phyloP scores from a whole-genome alignment of 371 early-diverging fungal species.

The Mortierella sp. region DNA sequence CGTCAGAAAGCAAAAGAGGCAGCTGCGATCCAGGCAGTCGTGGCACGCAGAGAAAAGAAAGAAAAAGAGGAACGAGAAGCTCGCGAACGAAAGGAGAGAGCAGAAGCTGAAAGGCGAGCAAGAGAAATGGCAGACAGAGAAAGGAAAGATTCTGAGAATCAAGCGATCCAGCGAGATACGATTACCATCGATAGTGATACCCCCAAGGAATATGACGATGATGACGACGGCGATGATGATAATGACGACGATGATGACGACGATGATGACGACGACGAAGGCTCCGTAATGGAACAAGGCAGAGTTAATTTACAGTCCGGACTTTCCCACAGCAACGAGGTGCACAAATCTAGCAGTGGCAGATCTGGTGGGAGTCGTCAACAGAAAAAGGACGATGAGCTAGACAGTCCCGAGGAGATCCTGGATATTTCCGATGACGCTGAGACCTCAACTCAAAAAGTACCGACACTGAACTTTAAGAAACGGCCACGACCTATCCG shows the following conservation, averaged over 20 bases:
- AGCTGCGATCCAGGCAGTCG: constrained; percentile 9
- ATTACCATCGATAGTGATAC: constrained; percentile 5
- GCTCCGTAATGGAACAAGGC: background rate
- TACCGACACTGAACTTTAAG: constrained; percentile 3
- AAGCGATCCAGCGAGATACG: background rate
- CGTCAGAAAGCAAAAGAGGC: constrained; percentile 20
- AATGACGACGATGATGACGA: too few relatives aligned
- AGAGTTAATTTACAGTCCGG: background rate
- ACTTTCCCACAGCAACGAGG: background rate
- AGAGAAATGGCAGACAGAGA: background rate
- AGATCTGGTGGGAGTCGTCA: background rate
- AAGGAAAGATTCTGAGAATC: background rate
- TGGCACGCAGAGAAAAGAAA: constrained; percentile 20
- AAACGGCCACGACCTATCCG: constrained; percentile 22
- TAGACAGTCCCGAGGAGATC: background rate
- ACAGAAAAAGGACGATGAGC: background rate
- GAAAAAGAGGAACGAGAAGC: background rate
- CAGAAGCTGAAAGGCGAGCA: background rate
- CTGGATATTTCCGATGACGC: background rate
- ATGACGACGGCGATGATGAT: background rate
- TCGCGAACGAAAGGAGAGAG: background rate
- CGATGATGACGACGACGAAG: background rate
- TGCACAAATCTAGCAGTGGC: background rate
- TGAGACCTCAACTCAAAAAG: background rate
- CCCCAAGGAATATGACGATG: background rate